Conservation (phyloP, 345 rosid species). For the Populus simonii region DNA sequence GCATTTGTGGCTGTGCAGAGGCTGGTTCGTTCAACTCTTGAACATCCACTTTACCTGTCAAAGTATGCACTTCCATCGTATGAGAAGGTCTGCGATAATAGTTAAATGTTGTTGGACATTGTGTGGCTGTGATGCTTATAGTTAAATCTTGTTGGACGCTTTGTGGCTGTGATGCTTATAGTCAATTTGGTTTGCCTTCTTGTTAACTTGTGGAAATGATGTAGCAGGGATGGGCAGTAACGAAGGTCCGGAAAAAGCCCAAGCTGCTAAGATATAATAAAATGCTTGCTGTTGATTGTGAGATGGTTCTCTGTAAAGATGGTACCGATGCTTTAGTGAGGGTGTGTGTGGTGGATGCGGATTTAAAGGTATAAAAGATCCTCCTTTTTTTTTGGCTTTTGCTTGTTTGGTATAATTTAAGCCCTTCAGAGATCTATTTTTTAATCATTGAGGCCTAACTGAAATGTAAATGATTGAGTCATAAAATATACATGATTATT, state of each 20-base stretch:
- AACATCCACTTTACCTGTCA: conserved; percentile 44
- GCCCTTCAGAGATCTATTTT: neutral
- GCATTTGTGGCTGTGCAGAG: conserved; percentile 62
- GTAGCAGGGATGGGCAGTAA: conserved; percentile 74
- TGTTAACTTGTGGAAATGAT: conserved; percentile 4
- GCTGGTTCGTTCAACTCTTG: conserved; percentile 65
- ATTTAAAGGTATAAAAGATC: conserved; percentile 52
- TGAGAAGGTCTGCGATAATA: conserved; percentile 48
- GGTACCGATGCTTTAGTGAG: conserved; percentile 85
- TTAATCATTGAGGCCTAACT: neutral
- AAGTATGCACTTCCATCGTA: conserved; percentile 58
- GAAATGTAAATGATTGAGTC: neutral
- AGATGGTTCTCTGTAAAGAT: conserved; percentile 95
- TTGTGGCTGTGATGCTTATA: neutral
- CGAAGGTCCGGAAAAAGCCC: conserved; percentile 40
- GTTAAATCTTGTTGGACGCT: neutral
- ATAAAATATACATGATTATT: neutral
- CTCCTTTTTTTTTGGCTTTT: neutral
- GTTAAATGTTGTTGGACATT: neutral
- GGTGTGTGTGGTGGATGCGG: conserved; percentile 69
- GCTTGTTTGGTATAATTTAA: neutral
- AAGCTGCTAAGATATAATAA: conserved; percentile 40
- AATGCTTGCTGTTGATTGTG: conserved; percentile 90
- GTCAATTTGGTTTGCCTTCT: neutral
- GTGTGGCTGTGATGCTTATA: neutral